A percentile compares a stretch with the other conserved stretches of the same genome.
These are phyloP conservation scores for Penicillium fuscoglaucum DNA, from an alignment of 2,329 filamentous ascomycete genomes.

Conservation along the genomic window DNA sequence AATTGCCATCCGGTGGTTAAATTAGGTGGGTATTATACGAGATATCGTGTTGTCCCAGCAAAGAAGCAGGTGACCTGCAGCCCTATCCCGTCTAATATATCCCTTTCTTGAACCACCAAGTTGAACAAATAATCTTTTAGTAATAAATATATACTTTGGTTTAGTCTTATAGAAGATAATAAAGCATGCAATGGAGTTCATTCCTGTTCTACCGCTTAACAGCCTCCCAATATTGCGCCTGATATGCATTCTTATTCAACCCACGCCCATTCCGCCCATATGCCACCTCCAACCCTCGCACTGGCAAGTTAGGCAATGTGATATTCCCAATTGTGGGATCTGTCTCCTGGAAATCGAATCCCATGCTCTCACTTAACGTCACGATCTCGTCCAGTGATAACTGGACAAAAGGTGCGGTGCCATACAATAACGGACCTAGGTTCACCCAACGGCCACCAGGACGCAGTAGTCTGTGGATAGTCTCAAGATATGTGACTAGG, in stretches of 20 bases:
- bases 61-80: no score
- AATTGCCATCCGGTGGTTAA: neutral
- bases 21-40: neutral
- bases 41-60: neutral
- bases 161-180: neutral
- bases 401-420: conserved; percentile 56
- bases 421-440: conserved; percentile 58
- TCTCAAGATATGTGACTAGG: conserved; percentile 56
- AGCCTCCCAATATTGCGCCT: conserved; percentile 58
- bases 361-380: conserved; percentile 49
- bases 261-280: conserved; percentile 56
- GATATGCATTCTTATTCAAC: conserved; percentile 55
- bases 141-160: neutral
- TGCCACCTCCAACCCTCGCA: conserved; percentile 51
- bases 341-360: conserved; percentile 54
- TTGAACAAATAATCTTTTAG: neutral
- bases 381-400: conserved; percentile 57
- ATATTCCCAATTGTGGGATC: conserved; percentile 44
- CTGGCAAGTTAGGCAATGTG: conserved; percentile 44
- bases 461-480: conserved; percentile 51
- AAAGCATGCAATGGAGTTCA: neutral
- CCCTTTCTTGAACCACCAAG: neutral
- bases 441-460: conserved; percentile 58
- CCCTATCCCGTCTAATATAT: neutral
- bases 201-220: neutral